A percentile compares a stretch with the other conserved stretches of the same genome.
phyloP scores from a whole-genome alignment of 1,139 yeast genomes.

The Saccharomyces hybrid region DNA sequence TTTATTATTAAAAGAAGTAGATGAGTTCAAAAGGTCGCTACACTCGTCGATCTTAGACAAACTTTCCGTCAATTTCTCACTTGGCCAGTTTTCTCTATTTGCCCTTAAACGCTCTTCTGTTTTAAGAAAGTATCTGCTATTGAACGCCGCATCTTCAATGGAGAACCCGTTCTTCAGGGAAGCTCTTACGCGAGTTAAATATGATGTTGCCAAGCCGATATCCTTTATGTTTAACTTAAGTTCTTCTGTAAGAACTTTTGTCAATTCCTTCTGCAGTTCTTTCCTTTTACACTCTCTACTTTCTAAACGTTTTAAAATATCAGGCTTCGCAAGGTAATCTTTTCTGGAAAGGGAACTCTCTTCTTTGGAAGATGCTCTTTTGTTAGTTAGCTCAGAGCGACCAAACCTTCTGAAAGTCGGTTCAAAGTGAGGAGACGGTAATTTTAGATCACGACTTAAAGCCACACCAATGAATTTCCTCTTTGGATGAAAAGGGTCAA shows the following conservation, averaged over 20 bases:
- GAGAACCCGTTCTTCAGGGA: conserved; percentile 44
- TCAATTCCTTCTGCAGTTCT: conserved; percentile 25
- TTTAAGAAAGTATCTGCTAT: conserved; percentile 46
- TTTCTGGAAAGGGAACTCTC: conserved; percentile 29
- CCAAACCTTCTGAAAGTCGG: conserved; percentile 87
- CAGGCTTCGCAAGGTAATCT: conserved; percentile 51
- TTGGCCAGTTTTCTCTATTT: conserved; percentile 36
- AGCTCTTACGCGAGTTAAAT: conserved; percentile 46
- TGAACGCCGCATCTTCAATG: conserved; percentile 49
- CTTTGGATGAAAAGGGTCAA: conserved; percentile 95
- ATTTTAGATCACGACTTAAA: conserved; percentile 48
- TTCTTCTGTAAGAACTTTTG: conserved; percentile 22
- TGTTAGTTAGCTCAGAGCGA: conserved; percentile 45
- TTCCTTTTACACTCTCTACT: conserved; percentile 38
- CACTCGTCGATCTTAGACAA: conserved; percentile 29
- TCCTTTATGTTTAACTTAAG: conserved; percentile 32
- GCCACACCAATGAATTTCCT: conserved; percentile 89
- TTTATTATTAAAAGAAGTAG: conserved; percentile 36
- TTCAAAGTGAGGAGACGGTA: conserved; percentile 85
- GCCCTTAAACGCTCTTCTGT: conserved; percentile 42
- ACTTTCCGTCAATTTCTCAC: conserved; percentile 20
- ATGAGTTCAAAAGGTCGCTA: conserved; percentile 16
- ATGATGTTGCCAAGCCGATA: conserved; percentile 39
- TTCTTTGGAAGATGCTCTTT: conserved; percentile 32
- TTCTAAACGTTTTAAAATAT: conserved; percentile 35